Evolutionary conservation across 345 rosid genomes (phyloP), one percentile per base, ranked within the genome.

Genomic region (Brassica juncea): DNA sequence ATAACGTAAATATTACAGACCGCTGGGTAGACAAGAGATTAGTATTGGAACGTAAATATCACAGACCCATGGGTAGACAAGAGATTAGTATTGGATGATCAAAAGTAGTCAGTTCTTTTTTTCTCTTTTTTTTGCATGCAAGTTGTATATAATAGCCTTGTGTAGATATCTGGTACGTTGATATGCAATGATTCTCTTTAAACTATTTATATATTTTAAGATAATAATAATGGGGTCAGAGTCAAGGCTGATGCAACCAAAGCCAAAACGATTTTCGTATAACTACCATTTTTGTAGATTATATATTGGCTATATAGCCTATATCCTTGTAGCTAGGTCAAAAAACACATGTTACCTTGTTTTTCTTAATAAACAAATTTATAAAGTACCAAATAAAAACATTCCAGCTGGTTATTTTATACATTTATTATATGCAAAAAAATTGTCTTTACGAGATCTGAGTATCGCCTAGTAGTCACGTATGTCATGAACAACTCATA

Each of bases 321-420:
- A 39, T 19, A 58, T 19, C 67, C 14, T 57, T 55, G 10, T 72
- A 59, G 63, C 30, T 59, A 28, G 62, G 77, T 78, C 77, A 78
- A 72, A 42, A 57, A 68, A 67, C 44, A 73, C 69, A 79, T 73
- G 78, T 73, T 64, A 73, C 78, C 55, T 72, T 31, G 1, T 3
- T 64, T 42, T 35, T 4, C 34, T 9, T 1, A 12, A 25, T 54
- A 8, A 8, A 8, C 47, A 39, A 39, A 39, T 39, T 39, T 42
- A 10, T 42, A 42, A 42, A 42, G 14, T 10, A 42, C 14, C 49
- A 42, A 42, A 42, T 42, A 42, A 42, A 42, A 66, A 72, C 71
- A 80, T 80, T 74, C 79, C 82, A 74, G 78, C 78, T 80, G 68
- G 62, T 58, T 79, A 31, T 8, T 57, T 6, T 16, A 6, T 49